A percentile compares a stretch with the other conserved stretches of the same genome.
phyloP scores from a whole-genome alignment of 73 alveolate species.

The Paramecium biaurelia region DNA sequence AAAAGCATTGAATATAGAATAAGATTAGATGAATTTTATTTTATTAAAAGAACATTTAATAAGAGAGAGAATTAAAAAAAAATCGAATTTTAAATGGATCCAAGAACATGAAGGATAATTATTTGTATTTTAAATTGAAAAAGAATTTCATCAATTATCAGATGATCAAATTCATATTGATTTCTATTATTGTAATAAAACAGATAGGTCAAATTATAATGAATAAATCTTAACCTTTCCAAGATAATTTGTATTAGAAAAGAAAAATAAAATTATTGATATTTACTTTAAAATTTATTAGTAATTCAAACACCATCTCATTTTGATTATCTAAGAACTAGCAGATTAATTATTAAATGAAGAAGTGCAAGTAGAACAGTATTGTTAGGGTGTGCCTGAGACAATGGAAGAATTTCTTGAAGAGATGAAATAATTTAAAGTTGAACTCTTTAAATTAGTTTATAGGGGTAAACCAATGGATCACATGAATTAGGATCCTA shows the following conservation, averaged over 20 bases:
- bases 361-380: background rate
- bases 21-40: background rate
- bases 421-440: conserved; percentile 6
- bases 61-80: background rate
- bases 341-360: background rate
- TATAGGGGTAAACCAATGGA: background rate
- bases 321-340: background rate
- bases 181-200: background rate
- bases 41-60: background rate
- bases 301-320: background rate
- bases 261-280: background rate
- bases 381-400: background rate
- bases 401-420: background rate
- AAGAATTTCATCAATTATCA: background rate
- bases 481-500: background rate
- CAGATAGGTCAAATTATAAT: background rate
- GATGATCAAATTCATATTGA: conserved; percentile 7
- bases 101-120: background rate
- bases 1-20: background rate
- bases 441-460: background rate
- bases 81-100: background rate
- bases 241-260: background rate
- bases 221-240: background rate
- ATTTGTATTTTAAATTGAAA: background rate
- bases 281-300: background rate